These are phyloP conservation scores for Paecilomyces sp. DNA, from an alignment of 2,329 filamentous ascomycete genomes.

Conservation along the genomic window DNA sequence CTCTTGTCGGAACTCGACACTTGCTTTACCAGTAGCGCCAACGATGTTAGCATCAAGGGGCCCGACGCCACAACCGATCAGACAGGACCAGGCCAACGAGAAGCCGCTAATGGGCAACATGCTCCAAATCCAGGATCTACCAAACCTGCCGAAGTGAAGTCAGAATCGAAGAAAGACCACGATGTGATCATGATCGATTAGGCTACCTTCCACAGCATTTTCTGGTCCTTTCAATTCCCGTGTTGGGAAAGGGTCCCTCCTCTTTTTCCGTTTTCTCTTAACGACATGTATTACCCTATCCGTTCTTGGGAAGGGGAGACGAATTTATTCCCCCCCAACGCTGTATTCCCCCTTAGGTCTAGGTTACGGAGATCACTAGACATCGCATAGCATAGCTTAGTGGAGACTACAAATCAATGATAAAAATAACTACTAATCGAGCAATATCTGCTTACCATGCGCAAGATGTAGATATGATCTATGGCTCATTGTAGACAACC, in stretches of 20 bases:
- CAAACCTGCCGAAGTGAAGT: constrained; percentile 2
- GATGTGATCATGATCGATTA: constrained; percentile 34
- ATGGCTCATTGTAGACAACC: not conserved
- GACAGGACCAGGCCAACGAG: not conserved
- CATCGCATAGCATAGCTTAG: not conserved
- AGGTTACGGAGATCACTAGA: not conserved
- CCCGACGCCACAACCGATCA: not conserved
- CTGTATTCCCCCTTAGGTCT: not conserved
- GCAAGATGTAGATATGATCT: not conserved
- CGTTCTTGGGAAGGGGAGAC: not conserved
- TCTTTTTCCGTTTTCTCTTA: not conserved
- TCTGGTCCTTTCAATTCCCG: not conserved
- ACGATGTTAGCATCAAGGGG: not conserved
- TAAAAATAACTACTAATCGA: too few relatives aligned
- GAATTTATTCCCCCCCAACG: not conserved
- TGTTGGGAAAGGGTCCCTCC: not conserved
- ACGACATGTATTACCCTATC: not conserved
- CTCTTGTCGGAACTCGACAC: constrained; percentile 25
- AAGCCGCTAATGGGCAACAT: not conserved
- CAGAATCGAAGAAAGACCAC: constrained; percentile 2
- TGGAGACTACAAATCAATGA: too few relatives aligned
- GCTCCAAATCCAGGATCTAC: not conserved
- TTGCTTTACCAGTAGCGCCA: constrained; percentile 14
- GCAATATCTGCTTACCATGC: not conserved
- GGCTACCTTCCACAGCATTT: not conserved